phyloP scores from a whole-genome alignment of 345 rosid genomes.

The Eucalyptus sideroxylon region DNA sequence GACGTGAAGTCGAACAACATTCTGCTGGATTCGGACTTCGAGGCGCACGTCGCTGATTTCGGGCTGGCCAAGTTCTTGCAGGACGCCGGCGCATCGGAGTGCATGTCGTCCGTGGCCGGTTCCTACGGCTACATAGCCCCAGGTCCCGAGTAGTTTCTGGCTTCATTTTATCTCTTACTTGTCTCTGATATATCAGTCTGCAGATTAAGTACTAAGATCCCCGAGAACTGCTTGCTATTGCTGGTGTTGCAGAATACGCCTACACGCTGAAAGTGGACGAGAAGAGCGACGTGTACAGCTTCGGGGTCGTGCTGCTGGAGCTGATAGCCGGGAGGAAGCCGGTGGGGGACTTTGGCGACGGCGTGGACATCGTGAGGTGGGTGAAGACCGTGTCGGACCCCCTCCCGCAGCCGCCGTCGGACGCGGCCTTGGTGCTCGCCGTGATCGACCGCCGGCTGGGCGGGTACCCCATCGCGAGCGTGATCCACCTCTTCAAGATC shows the following conservation, averaged over 20 bases:
- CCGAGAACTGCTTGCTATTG: neutral
- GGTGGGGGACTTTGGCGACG: constrained; percentile 92
- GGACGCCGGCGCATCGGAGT: constrained; percentile 69
- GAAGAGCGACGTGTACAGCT: constrained; percentile 93
- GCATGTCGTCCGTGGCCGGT: constrained; percentile 88
- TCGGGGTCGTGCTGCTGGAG: constrained; percentile 81
- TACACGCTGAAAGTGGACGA: constrained; percentile 82
- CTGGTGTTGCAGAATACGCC: constrained; percentile 50
- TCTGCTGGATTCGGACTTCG: constrained; percentile 60
- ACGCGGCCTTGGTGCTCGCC: constrained; percentile 50
- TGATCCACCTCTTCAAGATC: constrained; percentile 60
- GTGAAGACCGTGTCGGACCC: constrained; percentile 53
- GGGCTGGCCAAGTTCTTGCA: constrained; percentile 92
- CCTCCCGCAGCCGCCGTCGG: constrained; percentile 58
- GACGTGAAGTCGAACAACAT: constrained; percentile 93
- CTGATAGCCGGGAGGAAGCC: constrained; percentile 76
- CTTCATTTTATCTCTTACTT: neutral
- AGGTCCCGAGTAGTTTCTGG: constrained; percentile 20
- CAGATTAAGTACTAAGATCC: neutral
- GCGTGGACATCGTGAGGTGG: constrained; percentile 94
- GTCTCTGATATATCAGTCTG: neutral
- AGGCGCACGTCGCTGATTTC: constrained; percentile 93
- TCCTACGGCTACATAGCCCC: constrained; percentile 97
- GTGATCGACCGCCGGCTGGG: constrained; percentile 55
- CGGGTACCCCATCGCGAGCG: constrained; percentile 44